Percentiles rank a stretch among this genome's conserved stretches.
phyloP scores from a whole-genome alignment of 768 basidiomycete genomes.

The Neoboletus brunneissimus region DNA sequence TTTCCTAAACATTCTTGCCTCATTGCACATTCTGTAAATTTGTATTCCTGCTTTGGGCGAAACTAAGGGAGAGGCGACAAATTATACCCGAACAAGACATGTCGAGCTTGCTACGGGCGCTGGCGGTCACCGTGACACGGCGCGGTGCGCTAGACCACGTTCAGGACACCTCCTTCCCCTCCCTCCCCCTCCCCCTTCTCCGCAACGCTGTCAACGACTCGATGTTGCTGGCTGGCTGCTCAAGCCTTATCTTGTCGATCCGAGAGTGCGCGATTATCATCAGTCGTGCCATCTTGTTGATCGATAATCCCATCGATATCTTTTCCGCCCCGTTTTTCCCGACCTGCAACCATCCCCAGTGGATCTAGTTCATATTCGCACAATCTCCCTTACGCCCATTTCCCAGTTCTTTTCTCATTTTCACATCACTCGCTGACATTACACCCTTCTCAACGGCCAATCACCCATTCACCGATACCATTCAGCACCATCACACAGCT shows the following conservation, averaged over 20 bases:
- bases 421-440: slow-evolving; percentile 21
- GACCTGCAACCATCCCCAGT: slow-evolving; percentile 21
- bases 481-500: slow-evolving; percentile 13
- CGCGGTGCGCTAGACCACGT: slow-evolving; percentile 30
- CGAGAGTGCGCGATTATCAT: slow-evolving; percentile 32
- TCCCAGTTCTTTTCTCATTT: slow-evolving; percentile 14
- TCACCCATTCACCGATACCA: slow-evolving; percentile 25
- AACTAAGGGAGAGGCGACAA: slow-evolving; percentile 22
- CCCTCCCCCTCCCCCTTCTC: slow-evolving; percentile 1
- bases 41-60: slow-evolving; percentile 31
- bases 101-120: slow-evolving; percentile 24
- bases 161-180: slow-evolving; percentile 19
- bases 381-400: slow-evolving; percentile 25
- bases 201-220: slow-evolving; percentile 34
- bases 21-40: slow-evolving; percentile 32
- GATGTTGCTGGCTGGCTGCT: slow-evolving; percentile 38
- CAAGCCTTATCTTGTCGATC: slow-evolving; percentile 32
- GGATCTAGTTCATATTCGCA: slow-evolving; percentile 28
- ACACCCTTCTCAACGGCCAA: slow-evolving; percentile 25
- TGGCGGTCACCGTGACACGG: slow-evolving; percentile 27
- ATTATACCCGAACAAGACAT: slow-evolving; percentile 18
- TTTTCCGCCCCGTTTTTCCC: slow-evolving; percentile 26
- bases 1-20: slow-evolving; percentile 33
- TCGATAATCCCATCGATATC: slow-evolving; percentile 39
- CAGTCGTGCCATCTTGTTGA: slow-evolving; percentile 41